Evolutionary conservation across 345 rosid species (phyloP).

Genomic region (Acer campestre): DNA sequence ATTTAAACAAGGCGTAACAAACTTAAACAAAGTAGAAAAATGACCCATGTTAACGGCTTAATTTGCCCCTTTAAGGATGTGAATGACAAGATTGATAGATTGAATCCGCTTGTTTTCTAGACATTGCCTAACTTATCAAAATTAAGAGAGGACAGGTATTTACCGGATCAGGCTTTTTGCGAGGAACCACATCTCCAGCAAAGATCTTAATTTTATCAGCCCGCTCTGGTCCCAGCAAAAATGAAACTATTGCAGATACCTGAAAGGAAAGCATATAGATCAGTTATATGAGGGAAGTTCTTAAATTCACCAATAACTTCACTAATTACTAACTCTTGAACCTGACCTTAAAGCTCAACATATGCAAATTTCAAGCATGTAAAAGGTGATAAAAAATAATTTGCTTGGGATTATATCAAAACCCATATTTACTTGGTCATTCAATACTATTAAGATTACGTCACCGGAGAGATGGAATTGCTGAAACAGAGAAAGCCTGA

Average conservation of each 20-base stretch:
- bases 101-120: neutral
- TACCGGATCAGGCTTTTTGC: slow-evolving; percentile 96
- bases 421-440: neutral
- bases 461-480: neutral
- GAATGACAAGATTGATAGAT: slow-evolving; percentile 1
- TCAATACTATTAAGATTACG: neutral
- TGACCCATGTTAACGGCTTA: neutral
- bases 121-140: slow-evolving; percentile 8
- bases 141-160: slow-evolving; percentile 3
- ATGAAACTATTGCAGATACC: slow-evolving; percentile 94
- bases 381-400: neutral
- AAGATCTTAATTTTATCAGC: slow-evolving; percentile 89
- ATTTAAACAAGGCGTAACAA: neutral
- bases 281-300: slow-evolving; percentile 7
- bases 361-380: neutral
- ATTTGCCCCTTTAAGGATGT: neutral
- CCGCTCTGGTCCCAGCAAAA: slow-evolving; percentile 82
- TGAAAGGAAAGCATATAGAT: slow-evolving; percentile 29
- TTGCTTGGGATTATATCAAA: slow-evolving; percentile 15
- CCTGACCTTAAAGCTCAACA: neutral
- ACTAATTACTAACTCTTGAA: neutral
- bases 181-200: slow-evolving; percentile 93
- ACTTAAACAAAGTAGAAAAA: neutral
- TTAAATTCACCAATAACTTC: neutral
- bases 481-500: neutral